Conservation (phyloP, 345 rosid genomes). For the Aegle marmelos region DNA sequence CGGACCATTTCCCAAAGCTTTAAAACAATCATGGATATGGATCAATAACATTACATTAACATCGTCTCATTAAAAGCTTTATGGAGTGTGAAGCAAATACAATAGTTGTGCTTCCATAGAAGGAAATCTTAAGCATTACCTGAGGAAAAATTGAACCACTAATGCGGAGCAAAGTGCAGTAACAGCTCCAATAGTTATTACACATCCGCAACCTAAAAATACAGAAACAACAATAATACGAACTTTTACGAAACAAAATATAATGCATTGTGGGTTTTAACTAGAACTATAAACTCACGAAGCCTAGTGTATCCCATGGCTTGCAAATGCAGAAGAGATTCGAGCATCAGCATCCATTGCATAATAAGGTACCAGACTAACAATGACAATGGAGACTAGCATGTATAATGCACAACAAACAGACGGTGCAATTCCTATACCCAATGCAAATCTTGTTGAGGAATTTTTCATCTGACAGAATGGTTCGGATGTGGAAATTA, state of each 20-base stretch:
- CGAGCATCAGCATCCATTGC: conserved; percentile 98
- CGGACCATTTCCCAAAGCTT: not conserved
- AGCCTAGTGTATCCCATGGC: conserved; percentile 93
- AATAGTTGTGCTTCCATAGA: not conserved
- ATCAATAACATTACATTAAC: not conserved
- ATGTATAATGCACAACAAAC: conserved; percentile 88
- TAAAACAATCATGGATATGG: not conserved
- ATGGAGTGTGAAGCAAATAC: not conserved
- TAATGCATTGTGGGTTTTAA: not conserved
- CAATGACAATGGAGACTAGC: conserved; percentile 88
- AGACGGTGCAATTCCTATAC: conserved; percentile 78
- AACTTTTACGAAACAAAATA: not conserved
- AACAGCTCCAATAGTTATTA: conserved; percentile 83
- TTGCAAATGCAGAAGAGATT: conserved; percentile 89
- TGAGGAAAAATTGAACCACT: conserved; percentile 95
- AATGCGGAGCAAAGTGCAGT: conserved; percentile 94
- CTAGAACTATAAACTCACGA: conserved; percentile 56
- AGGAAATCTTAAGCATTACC: conserved; percentile 33
- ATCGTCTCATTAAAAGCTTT: not conserved
- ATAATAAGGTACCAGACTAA: conserved; percentile 92
- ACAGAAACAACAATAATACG: not conserved
- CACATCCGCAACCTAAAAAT: conserved; percentile 42
- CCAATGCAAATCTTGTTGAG: conserved; percentile 94
- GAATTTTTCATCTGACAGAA: conserved; percentile 80
- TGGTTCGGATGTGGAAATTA: conserved; percentile 3